A percentile compares a stretch with the other conserved stretches of the same genome.
phyloP scores from a whole-genome alignment of 345 rosid species.

The Cochlearia excelsa region DNA sequence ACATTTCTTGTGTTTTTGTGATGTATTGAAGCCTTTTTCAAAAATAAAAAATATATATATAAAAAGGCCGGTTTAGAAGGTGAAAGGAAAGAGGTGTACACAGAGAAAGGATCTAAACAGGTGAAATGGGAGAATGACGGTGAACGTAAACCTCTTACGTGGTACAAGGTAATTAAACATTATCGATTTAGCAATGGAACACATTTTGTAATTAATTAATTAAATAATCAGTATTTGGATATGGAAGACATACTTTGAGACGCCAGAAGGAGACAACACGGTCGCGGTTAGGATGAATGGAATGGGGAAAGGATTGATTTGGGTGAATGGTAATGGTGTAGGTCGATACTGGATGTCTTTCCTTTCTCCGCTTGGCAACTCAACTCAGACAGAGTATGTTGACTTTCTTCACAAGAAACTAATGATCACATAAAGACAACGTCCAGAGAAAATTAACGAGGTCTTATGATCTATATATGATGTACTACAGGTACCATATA shows the following conservation, averaged over 20 bases:
- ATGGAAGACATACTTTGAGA: constrained; percentile 52
- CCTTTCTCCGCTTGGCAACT: constrained; percentile 55
- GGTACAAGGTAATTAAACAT: constrained; percentile 65
- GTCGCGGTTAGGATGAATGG: constrained; percentile 51
- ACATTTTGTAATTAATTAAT: not conserved
- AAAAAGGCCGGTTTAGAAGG: constrained; percentile 59
- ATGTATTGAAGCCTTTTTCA: too few relatives aligned
- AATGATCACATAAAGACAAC: too few relatives aligned
- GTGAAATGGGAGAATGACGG: constrained; percentile 46
- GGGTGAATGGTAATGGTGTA: constrained; percentile 76
- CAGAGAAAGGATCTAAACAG: constrained; percentile 47
- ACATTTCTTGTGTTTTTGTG: constrained; percentile 1
- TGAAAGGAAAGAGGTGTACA: constrained; percentile 45
- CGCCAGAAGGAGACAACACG: constrained; percentile 59
- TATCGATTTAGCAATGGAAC: too few relatives aligned
- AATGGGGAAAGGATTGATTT: constrained; percentile 77
- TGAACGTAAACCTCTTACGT: constrained; percentile 45
- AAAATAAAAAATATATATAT: too few relatives aligned
- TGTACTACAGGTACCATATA: constrained; percentile 48
- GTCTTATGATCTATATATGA: not conserved
- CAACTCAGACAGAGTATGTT: constrained; percentile 45
- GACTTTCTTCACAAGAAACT: too few relatives aligned
- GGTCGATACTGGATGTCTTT: constrained; percentile 85
- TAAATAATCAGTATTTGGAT: constrained; percentile 5
- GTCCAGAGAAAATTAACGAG: too few relatives aligned